These are phyloP conservation scores for Trametes elegans DNA, from an alignment of 768 basidiomycete species.

Conservation along the genomic window DNA sequence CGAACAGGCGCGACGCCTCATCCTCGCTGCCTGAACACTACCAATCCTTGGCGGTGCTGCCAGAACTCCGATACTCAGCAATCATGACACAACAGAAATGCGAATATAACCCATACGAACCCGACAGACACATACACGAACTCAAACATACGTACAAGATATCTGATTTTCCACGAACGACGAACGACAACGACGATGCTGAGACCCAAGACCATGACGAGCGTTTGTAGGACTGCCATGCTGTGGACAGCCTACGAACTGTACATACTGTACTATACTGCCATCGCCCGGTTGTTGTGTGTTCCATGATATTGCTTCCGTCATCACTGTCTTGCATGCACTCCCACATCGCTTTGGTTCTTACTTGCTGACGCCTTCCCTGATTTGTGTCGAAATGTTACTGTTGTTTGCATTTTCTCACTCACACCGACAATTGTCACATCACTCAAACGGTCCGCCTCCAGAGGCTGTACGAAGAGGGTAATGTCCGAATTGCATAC, in stretches of 20 bases:
- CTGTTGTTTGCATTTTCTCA: no score
- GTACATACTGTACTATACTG: background rate
- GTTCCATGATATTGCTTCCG: background rate
- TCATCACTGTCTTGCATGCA: background rate
- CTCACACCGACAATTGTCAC: no score
- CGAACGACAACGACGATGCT: no score
- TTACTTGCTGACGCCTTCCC: background rate
- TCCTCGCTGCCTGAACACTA: constrained; percentile 1
- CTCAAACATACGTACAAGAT: no score
- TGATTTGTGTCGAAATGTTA: no score
- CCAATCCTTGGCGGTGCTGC: no score
- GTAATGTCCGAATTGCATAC: constrained; percentile 1
- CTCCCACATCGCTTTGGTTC: background rate
- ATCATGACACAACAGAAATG: background rate
- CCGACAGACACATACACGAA: background rate
- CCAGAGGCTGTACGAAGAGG: no score
- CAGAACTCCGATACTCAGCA: background rate
- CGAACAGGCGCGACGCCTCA: constrained; percentile 7
- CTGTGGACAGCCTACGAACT: no score
- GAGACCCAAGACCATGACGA: no score
- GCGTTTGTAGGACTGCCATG: no score
- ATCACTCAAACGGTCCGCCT: no score
- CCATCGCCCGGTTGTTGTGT: background rate
- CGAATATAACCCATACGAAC: background rate
- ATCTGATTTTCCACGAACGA: no score